Percentiles rank a stretch among this genome's conserved stretches.
Conservation (phyloP, 768 basidiomycete species). For the Naganishia vishniacii region DNA sequence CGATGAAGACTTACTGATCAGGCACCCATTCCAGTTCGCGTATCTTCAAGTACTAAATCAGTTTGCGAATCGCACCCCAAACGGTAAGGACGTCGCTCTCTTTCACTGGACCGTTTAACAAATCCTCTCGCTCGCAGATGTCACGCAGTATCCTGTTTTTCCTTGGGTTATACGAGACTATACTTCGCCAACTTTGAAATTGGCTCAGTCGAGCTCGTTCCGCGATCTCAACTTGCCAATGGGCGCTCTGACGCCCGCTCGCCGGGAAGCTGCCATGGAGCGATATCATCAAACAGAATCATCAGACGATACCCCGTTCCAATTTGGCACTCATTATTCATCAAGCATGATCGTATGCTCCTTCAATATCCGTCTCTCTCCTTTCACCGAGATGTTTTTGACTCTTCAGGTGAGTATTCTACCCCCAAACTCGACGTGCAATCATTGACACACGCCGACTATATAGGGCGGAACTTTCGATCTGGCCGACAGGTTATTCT, state of each 20-base stretch:
- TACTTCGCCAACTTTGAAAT: constrained; percentile 55
- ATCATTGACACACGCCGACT: not conserved
- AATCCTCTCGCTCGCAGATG: constrained; percentile 51
- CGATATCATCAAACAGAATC: constrained; percentile 65
- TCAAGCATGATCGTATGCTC: constrained; percentile 97
- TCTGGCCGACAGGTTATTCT: constrained; percentile 57
- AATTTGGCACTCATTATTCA: constrained; percentile 76
- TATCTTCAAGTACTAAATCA: constrained; percentile 86
- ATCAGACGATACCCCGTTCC: constrained; percentile 76
- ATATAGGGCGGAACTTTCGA: constrained; percentile 91
- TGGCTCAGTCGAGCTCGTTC: constrained; percentile 33
- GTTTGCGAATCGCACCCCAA: constrained; percentile 84
- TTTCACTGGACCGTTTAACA: not conserved
- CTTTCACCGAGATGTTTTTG: constrained; percentile 93
- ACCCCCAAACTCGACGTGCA: not conserved
- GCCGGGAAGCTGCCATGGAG: constrained; percentile 67
- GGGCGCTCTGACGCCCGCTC: constrained; percentile 74
- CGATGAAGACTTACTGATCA: not conserved
- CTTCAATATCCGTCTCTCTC: constrained; percentile 79
- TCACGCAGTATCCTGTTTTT: constrained; percentile 85
- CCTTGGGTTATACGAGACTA: constrained; percentile 88
- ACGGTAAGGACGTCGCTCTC: constrained; percentile 50
- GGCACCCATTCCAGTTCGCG: constrained; percentile 62
- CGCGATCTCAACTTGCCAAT: constrained; percentile 75
- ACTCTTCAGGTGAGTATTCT: constrained; percentile 60